A percentile compares a stretch with the other conserved stretches of the same genome.
Evolutionary conservation across 2,329 filamentous ascomycete species (phyloP).

Genomic region (Aspergillus aculeatus): DNA sequence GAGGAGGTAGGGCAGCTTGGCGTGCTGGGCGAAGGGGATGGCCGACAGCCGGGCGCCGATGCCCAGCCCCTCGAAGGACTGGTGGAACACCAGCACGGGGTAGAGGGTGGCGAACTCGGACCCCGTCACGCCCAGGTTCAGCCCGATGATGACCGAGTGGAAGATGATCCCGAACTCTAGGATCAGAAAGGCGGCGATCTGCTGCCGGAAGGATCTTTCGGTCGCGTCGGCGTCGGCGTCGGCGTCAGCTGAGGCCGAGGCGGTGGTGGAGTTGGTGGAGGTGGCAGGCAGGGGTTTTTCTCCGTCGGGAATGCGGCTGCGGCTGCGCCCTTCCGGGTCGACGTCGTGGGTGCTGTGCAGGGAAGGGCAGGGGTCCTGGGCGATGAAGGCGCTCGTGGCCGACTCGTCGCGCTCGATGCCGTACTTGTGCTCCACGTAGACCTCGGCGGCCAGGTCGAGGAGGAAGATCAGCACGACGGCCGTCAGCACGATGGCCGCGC

Average conservation of each 20-base stretch:
- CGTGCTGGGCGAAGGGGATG: conserved; percentile 48
- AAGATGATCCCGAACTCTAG: conserved; percentile 65
- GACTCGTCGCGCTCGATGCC: conserved; percentile 32
- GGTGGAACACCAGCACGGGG: conserved; percentile 62
- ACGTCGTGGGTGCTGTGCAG: neutral
- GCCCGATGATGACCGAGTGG: conserved; percentile 63
- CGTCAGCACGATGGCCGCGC: conserved; percentile 12
- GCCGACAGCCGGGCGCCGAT: conserved; percentile 60
- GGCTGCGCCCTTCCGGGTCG: neutral
- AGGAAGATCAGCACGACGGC: conserved; percentile 13
- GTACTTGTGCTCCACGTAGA: conserved; percentile 52
- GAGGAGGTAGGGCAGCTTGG: neutral
- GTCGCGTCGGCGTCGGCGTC: conserved; percentile 1
- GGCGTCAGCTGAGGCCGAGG: neutral
- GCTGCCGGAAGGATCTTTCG: conserved; percentile 34
- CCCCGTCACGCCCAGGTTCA: conserved; percentile 60
- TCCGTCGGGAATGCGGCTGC: neutral
- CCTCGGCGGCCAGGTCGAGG: conserved; percentile 50
- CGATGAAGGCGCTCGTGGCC: conserved; percentile 5
- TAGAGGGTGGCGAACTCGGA: conserved; percentile 59
- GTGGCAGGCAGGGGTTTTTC: neutral
- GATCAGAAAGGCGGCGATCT: conserved; percentile 43
- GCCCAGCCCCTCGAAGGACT: conserved; percentile 63
- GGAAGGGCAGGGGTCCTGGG: neutral
- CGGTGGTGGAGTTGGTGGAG: neutral